Conservation (phyloP, 1,139 yeast species). For the Pichia sp. region DNA sequence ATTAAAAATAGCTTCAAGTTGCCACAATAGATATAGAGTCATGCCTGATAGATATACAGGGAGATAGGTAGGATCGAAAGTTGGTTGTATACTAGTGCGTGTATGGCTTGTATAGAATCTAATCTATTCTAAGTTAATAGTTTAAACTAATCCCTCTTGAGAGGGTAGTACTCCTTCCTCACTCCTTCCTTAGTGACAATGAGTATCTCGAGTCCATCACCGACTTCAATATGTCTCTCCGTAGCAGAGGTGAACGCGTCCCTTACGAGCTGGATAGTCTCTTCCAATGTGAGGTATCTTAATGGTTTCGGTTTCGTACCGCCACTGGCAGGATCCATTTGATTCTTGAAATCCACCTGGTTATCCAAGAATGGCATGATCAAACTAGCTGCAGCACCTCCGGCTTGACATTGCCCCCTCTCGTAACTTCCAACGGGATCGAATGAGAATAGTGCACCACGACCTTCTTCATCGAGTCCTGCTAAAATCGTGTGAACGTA, state of each 20-base stretch:
- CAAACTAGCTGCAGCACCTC: constrained; percentile 94
- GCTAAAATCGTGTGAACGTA: constrained; percentile 93
- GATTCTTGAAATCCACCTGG: constrained; percentile 94
- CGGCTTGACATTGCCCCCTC: constrained; percentile 95
- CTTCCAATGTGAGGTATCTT: constrained; percentile 67
- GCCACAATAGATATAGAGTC: constrained; percentile 23
- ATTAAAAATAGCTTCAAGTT: constrained; percentile 77
- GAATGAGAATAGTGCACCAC: constrained; percentile 91
- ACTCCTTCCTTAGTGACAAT: constrained; percentile 94
- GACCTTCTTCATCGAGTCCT: constrained; percentile 90
- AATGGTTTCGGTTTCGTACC: constrained; percentile 56
- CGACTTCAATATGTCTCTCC: constrained; percentile 96
- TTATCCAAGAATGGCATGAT: constrained; percentile 97
- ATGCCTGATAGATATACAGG: too few relatives aligned
- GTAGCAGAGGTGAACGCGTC: constrained; percentile 96
- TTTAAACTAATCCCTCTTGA: constrained; percentile 79
- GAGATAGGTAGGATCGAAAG: too few relatives aligned
- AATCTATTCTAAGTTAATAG: too few relatives aligned
- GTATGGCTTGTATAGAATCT: too few relatives aligned
- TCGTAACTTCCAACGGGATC: constrained; percentile 99
- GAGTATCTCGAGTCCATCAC: constrained; percentile 88
- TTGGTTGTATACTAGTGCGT: too few relatives aligned
- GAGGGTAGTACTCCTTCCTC: constrained; percentile 70
- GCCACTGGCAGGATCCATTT: constrained; percentile 66
- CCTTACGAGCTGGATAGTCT: constrained; percentile 77